A percentile compares a stretch with the other conserved stretches of the same genome.
Evolutionary conservation across 176 grass and related monocot species (phyloP).

Genomic region (Saccharum officinarum): DNA sequence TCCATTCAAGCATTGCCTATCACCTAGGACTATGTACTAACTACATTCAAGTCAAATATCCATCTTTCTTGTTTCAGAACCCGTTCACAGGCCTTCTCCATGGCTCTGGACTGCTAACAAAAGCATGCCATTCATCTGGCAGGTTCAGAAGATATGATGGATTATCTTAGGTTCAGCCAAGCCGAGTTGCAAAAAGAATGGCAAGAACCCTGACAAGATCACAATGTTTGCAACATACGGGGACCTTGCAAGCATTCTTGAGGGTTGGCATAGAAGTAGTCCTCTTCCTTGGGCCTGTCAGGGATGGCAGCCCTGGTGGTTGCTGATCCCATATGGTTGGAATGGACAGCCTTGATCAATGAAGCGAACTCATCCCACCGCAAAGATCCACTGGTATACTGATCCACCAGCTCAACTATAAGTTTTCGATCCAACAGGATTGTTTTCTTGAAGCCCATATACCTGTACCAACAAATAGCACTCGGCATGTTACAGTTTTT

Average conservation of each 20-base stretch:
- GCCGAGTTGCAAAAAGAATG: slow-evolving; percentile 4
- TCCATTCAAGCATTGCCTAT: slow-evolving; percentile 13
- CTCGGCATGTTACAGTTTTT: neutral
- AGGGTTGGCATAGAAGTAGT: slow-evolving; percentile 93
- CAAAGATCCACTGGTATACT: slow-evolving; percentile 69
- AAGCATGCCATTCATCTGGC: neutral
- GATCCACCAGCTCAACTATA: slow-evolving; percentile 76
- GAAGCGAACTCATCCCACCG: slow-evolving; percentile 77
- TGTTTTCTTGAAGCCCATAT: slow-evolving; percentile 88
- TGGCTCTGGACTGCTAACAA: slow-evolving; percentile 2
- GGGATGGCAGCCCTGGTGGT: slow-evolving; percentile 52
- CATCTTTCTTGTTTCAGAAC: neutral
- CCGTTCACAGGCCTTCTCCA: neutral
- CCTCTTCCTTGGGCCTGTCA: slow-evolving; percentile 93
- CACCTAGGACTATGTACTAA: slow-evolving; percentile 35
- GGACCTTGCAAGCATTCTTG: slow-evolving; percentile 71
- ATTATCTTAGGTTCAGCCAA: slow-evolving; percentile 5
- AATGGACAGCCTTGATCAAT: slow-evolving; percentile 63
- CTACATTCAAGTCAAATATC: slow-evolving; percentile 10
- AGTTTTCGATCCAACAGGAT: slow-evolving; percentile 69
- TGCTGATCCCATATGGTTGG: slow-evolving; percentile 66
- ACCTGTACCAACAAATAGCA: slow-evolving; percentile 44
- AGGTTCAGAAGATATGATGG: neutral
- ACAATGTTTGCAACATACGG: slow-evolving; percentile 29
- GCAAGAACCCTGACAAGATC: neutral